Base-by-base conservation (phyloP, 352 stramenopile species). In the Peronospora farinosa region DNA sequence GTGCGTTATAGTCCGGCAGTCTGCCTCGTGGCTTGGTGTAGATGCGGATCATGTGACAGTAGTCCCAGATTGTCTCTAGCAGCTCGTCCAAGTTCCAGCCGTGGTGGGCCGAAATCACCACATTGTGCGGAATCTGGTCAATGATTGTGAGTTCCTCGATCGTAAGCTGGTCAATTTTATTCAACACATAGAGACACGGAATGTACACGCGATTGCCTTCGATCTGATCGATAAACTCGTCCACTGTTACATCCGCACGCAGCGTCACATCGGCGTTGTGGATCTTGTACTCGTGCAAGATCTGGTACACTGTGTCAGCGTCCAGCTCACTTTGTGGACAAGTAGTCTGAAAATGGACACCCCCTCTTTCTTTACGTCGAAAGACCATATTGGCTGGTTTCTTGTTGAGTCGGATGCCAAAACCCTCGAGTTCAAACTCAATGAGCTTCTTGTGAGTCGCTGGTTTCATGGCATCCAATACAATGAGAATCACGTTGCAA, bases 191-290 rank as follows among this genome's bases (percentile, higher is more conserved):
- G 11, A 99, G 69, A 42, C 85, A 95, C 33, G 96, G 96, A 58
- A 99, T 98, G 75, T 99, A 99, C 16, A 96, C 82, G 47, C 96
- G 82, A 73, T 98, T 99, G 46, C 94, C 94, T 69, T 98, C 95
- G 51, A 99, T 97, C 25, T 98, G 94, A 65, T 99, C 97, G 69
- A 99, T 98, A 43, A 99, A 87, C 64, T 99, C 91, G 79, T 99
- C 96, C 15, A 97, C 89, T 11, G 95, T 98, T 50, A 95, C 78
- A 69, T 99, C 95, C 44, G 98, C 92, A 37, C 84, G 84, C 37
- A 98, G 65, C 60, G 97, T 95, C 47, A 99, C 82, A 66, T 99
- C 95, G 9, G 92, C 93, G 75, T 97, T 98, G 65, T 97, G 92
- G 54, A 99, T 96, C 70, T 96, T 97, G 84, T 98, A 99, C 73